These are phyloP conservation scores for Nakaseomyces delphensis DNA, from an alignment of 1,139 yeast species.

Conservation along the genomic window DNA sequence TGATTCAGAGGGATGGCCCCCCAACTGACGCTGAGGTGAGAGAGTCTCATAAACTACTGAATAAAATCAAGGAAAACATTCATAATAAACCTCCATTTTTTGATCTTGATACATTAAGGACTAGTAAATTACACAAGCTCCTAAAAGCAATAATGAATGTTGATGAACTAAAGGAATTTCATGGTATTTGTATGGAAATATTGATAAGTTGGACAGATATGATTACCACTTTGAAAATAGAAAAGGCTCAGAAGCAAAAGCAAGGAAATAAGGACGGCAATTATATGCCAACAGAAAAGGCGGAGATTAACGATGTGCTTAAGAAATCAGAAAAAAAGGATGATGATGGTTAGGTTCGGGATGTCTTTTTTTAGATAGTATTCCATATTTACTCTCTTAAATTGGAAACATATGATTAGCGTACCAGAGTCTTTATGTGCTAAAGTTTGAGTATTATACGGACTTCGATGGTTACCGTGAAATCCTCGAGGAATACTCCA, in stretches of 20 bases:
- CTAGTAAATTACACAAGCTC: conserved; percentile 28
- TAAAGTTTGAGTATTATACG: too few species aligned
- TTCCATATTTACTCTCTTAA: too few species aligned
- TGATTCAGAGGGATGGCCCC: conserved; percentile 27
- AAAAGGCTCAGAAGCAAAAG: conserved; percentile 12
- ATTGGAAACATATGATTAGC: too few species aligned
- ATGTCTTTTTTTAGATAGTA: too few species aligned
- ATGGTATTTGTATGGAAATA: conserved; percentile 23
- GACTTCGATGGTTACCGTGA: too few species aligned
- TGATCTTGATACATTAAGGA: conserved; percentile 25
- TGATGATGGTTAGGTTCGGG: too few species aligned
- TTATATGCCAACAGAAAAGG: neutral
- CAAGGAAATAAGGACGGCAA: neutral
- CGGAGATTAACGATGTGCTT: neutral
- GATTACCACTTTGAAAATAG: conserved; percentile 21
- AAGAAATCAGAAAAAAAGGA: neutral
- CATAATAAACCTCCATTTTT: conserved; percentile 26
- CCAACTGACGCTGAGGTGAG: conserved; percentile 22
- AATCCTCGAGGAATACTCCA: too few species aligned
- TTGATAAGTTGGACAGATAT: conserved; percentile 22
- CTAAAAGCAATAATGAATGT: conserved; percentile 26
- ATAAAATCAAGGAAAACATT: conserved; percentile 22
- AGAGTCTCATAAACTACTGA: conserved; percentile 26
- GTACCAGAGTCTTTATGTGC: too few species aligned
- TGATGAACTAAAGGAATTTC: conserved; percentile 25